Percentiles rank a stretch among this genome's conserved stretches.
Conservation (phyloP, 2,329 filamentous ascomycete species). For the Penicillium sp. region DNA sequence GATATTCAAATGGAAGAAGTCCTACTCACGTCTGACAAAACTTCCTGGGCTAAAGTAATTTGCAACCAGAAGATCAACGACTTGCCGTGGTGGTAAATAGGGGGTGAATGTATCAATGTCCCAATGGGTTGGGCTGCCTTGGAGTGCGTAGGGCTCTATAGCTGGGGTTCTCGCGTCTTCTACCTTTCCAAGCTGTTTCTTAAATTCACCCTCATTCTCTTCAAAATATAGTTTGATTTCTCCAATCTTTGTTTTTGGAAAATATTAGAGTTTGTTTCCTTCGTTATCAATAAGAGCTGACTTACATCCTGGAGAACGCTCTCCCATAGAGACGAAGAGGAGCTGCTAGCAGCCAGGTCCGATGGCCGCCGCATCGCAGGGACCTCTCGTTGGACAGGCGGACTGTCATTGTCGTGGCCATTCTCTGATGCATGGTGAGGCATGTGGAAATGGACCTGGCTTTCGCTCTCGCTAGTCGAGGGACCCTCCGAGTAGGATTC, state of each 20-base stretch:
- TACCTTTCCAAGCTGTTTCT: constrained; percentile 10
- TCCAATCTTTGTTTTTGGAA: constrained; percentile 7
- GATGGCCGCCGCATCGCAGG: constrained; percentile 7
- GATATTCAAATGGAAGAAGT: neutral
- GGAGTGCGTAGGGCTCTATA: constrained; percentile 2
- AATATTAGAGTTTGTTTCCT: neutral
- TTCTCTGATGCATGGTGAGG: neutral
- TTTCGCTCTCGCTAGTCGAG: constrained; percentile 2
- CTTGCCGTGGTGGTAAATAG: constrained; percentile 8
- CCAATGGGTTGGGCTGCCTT: constrained; percentile 11
- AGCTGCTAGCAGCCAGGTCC: constrained; percentile 10
- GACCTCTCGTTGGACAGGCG: neutral
- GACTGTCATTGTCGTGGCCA: neutral
- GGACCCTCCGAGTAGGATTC: constrained; percentile 7
- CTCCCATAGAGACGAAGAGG: constrained; percentile 13
- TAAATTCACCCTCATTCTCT: constrained; percentile 11
- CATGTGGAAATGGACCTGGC: constrained; percentile 4
- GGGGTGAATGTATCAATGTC: constrained; percentile 11
- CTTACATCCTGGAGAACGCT: constrained; percentile 14
- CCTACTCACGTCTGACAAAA: constrained; percentile 7
- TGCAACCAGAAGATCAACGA: constrained; percentile 9
- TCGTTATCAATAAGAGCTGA: neutral
- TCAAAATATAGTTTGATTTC: constrained; percentile 15
- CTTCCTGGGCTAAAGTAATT: constrained; percentile 11
- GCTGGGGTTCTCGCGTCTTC: constrained; percentile 9